Conservation (phyloP, 2,329 filamentous ascomycete species). For the Arthrinium puccinioides region DNA sequence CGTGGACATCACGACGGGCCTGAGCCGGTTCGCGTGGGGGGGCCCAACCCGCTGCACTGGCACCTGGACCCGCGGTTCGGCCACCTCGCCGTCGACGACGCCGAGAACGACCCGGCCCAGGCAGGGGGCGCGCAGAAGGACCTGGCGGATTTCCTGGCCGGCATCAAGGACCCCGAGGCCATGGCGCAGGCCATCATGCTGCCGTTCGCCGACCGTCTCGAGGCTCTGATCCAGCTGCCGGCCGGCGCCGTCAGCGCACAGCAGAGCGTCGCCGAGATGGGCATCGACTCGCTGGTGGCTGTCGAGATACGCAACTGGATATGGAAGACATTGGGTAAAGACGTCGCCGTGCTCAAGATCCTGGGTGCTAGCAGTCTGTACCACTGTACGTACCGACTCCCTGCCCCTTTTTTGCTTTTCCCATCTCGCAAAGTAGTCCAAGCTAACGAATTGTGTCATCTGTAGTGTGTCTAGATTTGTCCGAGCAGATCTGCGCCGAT, state of each 20-base stretch:
- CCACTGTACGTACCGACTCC: constrained; percentile 10
- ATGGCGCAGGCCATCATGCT: constrained; percentile 17
- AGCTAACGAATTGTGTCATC: neutral
- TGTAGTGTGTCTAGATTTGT: neutral
- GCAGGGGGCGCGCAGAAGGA: constrained; percentile 7
- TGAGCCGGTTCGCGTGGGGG: constrained; percentile 28
- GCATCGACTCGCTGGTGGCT: constrained; percentile 33
- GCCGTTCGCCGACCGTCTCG: constrained; percentile 21
- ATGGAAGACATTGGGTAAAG: constrained; percentile 21
- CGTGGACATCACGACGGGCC: constrained; percentile 30
- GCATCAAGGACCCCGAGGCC: constrained; percentile 10
- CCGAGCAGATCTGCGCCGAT: constrained; percentile 1
- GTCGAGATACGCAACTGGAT: constrained; percentile 33
- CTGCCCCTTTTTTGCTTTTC: neutral
- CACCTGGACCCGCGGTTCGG: constrained; percentile 35
- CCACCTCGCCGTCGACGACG: constrained; percentile 24
- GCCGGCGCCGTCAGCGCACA: constrained; percentile 20
- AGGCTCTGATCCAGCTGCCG: constrained; percentile 22
- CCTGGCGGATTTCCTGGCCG: constrained; percentile 21
- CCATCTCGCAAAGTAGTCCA: neutral
- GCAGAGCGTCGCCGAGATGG: constrained; percentile 27
- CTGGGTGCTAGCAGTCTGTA: constrained; percentile 17
- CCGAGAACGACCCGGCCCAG: constrained; percentile 3
- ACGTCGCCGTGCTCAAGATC: constrained; percentile 25
- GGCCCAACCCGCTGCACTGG: constrained; percentile 29